These are phyloP conservation scores for Cryptosporidium sp. DNA, from an alignment of 169 alveolate genomes.

Conservation along the genomic window DNA sequence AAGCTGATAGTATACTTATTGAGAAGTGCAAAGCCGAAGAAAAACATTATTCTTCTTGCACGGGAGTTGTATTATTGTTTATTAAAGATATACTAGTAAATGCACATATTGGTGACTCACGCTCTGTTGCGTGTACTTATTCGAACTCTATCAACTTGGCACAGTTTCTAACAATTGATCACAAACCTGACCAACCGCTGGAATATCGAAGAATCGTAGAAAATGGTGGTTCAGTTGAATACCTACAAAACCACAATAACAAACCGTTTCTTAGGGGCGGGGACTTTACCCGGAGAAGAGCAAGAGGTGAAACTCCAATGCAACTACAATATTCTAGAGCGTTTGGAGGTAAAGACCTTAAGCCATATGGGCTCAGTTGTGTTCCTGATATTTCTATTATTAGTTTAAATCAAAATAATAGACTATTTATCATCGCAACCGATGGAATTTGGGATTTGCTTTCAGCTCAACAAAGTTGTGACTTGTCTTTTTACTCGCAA, in stretches of 20 bases:
- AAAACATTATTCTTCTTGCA: constrained; percentile 85
- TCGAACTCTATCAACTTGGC: constrained; percentile 53
- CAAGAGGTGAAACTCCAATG: constrained; percentile 88
- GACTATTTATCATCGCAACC: constrained; percentile 81
- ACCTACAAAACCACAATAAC: constrained; percentile 83
- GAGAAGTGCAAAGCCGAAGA: constrained; percentile 77
- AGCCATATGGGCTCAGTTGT: constrained; percentile 82
- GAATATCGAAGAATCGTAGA: constrained; percentile 79
- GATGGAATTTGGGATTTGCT: constrained; percentile 87
- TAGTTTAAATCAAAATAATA: constrained; percentile 75
- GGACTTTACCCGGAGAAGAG: constrained; percentile 83
- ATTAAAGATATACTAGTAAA: constrained; percentile 80
- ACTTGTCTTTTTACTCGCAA: constrained; percentile 13
- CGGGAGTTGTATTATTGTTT: constrained; percentile 84
- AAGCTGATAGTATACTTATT: constrained; percentile 81
- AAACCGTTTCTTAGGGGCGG: constrained; percentile 88
- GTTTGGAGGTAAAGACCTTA: constrained; percentile 86
- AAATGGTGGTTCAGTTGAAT: constrained; percentile 61
- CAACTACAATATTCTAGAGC: constrained; percentile 86
- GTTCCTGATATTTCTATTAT: constrained; percentile 81
- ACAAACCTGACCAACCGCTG: constrained; percentile 83
- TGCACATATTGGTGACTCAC: constrained; percentile 83
- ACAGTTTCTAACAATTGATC: constrained; percentile 83
- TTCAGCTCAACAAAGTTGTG: constrained; percentile 78
- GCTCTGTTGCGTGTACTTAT: constrained; percentile 18